Evolutionary conservation across 2,329 filamentous ascomycete genomes (phyloP), one percentile per base, ranked within the genome.

Genomic region (Incumbomyces delicatus): DNA sequence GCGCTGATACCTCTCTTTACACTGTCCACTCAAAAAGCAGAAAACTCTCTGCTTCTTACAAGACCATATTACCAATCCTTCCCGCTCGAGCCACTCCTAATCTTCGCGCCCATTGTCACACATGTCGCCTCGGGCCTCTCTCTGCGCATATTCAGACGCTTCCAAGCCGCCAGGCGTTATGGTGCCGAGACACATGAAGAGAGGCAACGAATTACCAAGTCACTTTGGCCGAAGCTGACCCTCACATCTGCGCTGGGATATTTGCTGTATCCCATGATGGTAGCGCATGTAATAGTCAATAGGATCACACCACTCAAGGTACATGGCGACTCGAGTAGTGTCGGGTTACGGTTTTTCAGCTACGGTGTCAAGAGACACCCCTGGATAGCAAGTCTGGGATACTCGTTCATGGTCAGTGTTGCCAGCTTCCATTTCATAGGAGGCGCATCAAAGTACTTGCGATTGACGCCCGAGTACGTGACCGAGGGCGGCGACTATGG

Each of bases 1-100:
- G 86, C 86, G 6, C 63, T 94, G 36, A 82, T 94, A 53, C 88
- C 87, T 0, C 77, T 92, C 32, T 57, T 81, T 41, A 87, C 85
- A 34, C 77, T 74, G 48, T 87, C 84, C 38, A 77, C 92, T 6
- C 70, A 82, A 7, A 76, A 80, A 44, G 85, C 85, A 50, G 89
- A 95, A 62, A 81, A 80, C 41, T 94, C 88, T 65, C 80, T 96
- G 41, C 82, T 96, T 53, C 85, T 95, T 64, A 89, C 88, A 22
- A 80, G 90, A 51, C 89, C 94, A 41, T 81, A 92, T 64, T 96
- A 96, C 70, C 90, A 95, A 65, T 89, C 87, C 1, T 75, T 83
- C 1, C 70, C 86, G 13, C 74, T 84, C 43, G 89, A 95, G 61
- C 86, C 87, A 2, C 68, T 94, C 16, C 74, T 96, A 51, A 78